phyloP scores from a whole-genome alignment of 371 early-diverging fungal species.

The Lichtheimia corymbifera region DNA sequence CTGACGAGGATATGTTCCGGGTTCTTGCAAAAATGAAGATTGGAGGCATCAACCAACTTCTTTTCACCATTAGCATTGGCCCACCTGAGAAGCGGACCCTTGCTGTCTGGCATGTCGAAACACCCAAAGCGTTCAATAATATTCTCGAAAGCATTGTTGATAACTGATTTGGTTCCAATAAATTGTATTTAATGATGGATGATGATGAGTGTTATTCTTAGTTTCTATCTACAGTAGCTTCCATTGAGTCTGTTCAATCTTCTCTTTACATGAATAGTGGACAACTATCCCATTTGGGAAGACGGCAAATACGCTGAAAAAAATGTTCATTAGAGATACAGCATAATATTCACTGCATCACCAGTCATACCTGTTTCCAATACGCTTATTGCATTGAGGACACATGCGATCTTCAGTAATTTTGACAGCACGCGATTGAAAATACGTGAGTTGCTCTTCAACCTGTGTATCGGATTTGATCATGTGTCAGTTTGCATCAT shows the following conservation, averaged over 20 bases:
- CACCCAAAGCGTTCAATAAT: slow-evolving; percentile 37
- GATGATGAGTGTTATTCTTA: not conserved
- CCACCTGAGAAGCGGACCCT: slow-evolving; percentile 77
- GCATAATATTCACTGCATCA: not conserved
- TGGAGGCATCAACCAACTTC: slow-evolving; percentile 16
- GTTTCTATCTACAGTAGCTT: slow-evolving; percentile 27
- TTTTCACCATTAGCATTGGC: slow-evolving; percentile 76
- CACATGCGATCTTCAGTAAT: slow-evolving; percentile 83
- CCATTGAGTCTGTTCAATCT: slow-evolving; percentile 56
- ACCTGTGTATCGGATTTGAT: slow-evolving; percentile 35
- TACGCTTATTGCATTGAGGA: slow-evolving; percentile 77
- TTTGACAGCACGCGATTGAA: slow-evolving; percentile 66
- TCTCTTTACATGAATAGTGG: slow-evolving; percentile 79
- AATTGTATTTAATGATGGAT: slow-evolving; percentile 1
- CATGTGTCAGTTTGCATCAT: not conserved
- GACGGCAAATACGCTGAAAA: slow-evolving; percentile 68
- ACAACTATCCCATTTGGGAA: slow-evolving; percentile 76
- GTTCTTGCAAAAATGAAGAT: slow-evolving; percentile 9
- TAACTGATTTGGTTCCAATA: not conserved
- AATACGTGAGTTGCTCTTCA: slow-evolving; percentile 67
- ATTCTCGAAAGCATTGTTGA: slow-evolving; percentile 5
- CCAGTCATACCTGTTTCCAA: slow-evolving; percentile 66
- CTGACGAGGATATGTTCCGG: slow-evolving; percentile 96
- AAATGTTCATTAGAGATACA: not conserved
- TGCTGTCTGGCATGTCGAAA: slow-evolving; percentile 79